Evolutionary conservation across 306 rosid genomes (phyloP), one percentile per base, ranked within the genome.

Genomic region (Acacia crassicarpa): DNA sequence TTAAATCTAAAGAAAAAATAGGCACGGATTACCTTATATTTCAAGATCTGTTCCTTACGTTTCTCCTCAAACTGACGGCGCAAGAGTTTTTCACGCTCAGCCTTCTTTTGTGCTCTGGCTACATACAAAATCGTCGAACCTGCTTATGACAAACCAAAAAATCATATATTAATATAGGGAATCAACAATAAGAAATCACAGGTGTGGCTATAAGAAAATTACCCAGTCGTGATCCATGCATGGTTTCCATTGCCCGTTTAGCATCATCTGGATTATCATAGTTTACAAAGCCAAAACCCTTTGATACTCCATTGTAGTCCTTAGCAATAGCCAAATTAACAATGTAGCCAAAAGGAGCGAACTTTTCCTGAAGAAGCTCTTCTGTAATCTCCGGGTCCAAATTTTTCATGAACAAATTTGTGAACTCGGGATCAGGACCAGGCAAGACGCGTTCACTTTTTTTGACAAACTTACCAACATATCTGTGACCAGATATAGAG

Each of bases 91-190:
- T 90, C 88, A 11, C 97, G 98, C 86, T 94, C 98, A 25, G 91
- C 87, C 90, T 87, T 91, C 86, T 91, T 94, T 74, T 92, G 97
- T 72, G 97, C 98, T 88, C 94, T 87, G 54, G 95, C 93, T 69
- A 91, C 97, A 74, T 91, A 94, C 32, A 94, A 88, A 89, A 78
- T 69, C 91, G 89, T 89, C 76, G 97, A 90, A 78, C 98, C 97
- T 94, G 84, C 76, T 79, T 41, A 74, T 68, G 63, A 83, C 40
- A 88, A 79, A 78, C 54, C 71, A 83, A 69, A n/a, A n/a, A 87
- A 74, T 73, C 49, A 82, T 30, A n/a, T 56, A 53, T 58, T 78
- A 72, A 8, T n/a, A 58, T 8, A 58, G 41, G 30, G 45, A 23
- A 46, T 78, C n/a, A 68, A 41, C 45, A 66, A 78, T 23, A 35